Evolutionary conservation across 176 grass and related monocot species (phyloP).

Genomic region (Juncus inflexus): DNA sequence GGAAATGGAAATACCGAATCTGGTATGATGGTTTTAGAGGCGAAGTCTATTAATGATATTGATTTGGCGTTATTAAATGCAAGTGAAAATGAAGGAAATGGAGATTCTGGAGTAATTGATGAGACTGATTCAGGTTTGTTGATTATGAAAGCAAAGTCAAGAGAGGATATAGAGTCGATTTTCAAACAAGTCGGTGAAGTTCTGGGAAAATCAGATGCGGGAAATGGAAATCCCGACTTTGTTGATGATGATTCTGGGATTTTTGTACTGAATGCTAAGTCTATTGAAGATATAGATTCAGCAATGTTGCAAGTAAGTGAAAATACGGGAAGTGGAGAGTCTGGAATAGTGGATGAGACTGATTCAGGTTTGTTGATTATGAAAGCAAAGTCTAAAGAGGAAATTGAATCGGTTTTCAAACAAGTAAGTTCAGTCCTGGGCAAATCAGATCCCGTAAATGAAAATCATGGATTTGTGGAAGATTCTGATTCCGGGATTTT

Average conservation of each 20-base stretch:
- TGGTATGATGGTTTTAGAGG: constrained; percentile 20
- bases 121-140: constrained; percentile 23
- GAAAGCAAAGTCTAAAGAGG: constrained; percentile 48
- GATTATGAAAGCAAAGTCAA: constrained; percentile 23
- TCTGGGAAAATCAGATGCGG: constrained; percentile 23
- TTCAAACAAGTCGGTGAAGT: constrained; percentile 24
- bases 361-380: constrained; percentile 39
- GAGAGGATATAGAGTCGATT: constrained; percentile 28
- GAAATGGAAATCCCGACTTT: neutral
- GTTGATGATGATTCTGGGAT: constrained; percentile 21
- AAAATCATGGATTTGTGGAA: constrained; percentile 13
- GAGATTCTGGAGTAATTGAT: constrained; percentile 7
- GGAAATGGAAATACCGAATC: neutral
- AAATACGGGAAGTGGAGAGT: constrained; percentile 1
- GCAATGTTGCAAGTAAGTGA: constrained; percentile 12
- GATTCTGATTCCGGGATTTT: constrained; percentile 10
- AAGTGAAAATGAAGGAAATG: neutral
- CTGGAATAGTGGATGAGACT: constrained; percentile 16
- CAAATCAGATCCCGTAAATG: constrained; percentile 15
- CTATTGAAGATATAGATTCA: constrained; percentile 18
- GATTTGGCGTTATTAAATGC: constrained; percentile 2
- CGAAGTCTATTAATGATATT: constrained; percentile 22
- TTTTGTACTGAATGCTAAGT: constrained; percentile 22
- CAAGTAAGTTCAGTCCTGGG: constrained; percentile 37
- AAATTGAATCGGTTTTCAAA: constrained; percentile 47